Evolutionary conservation across 345 rosid genomes (phyloP), one percentile per base, ranked within the genome.

Genomic region (Salix suchowensis): DNA sequence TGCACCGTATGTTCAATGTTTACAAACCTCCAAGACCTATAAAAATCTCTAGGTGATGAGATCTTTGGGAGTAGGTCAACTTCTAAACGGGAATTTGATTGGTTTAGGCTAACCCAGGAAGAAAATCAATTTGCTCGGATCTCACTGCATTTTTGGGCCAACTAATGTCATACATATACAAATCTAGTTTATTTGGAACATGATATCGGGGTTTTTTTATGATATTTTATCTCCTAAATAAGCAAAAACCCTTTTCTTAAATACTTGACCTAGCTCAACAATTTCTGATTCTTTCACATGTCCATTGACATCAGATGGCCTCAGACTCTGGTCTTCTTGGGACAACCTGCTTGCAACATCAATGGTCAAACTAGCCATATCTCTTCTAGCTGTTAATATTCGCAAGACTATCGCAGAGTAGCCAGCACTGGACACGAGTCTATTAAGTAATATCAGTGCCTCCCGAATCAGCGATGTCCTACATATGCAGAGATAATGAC

Each of bases 391-490:
- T 34, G 96, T 92, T 76, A 96, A 72, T 40, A 72, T 81, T 73
- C 83, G 84, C 80, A 96, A 82, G 8, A 86, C 80, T 1, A 86
- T 83, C 26, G 89, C 80, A 46, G 96, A 90, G 78, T 87, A 88
- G 23, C 74, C 78, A 4, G 91, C 83, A 67, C 84, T 87, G 54
- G 98, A 92, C 37, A 87, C 93, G 2, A 91, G 92, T 75, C 99
- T 83, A 74, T 96, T 92, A 9, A 93, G 94, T 80, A 93, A 73
- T 83, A 93, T 96, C 77, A 93, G 65, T 67, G 85, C 86, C 84
- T 96, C 99, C 74, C 98, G 87, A 68, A 92, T 87, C 85, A 92
- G 80, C 73, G 84, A 74, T 4, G 86, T 86, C 94, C 98, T 96
- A 76, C 75, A 54, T 14, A 67, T 21, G 40, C 26, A 39, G 34